Conservation (phyloP, 192 early-diverging fungal genomes). For the Gamsiella multidivaricata region DNA sequence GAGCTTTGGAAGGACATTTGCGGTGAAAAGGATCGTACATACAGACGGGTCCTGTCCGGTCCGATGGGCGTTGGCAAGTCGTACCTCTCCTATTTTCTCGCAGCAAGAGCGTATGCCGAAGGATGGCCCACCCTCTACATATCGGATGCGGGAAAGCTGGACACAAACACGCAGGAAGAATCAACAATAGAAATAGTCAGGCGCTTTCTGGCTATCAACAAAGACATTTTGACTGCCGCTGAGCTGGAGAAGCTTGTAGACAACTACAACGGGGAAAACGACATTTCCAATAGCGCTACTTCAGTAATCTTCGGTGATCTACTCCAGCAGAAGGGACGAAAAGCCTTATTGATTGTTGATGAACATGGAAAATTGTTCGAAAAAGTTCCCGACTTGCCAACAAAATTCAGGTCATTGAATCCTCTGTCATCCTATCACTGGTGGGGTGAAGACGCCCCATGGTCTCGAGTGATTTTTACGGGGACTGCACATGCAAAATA, state of each 20-base stretch:
- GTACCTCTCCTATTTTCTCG: slow-evolving; percentile 22
- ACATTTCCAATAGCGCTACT: background rate
- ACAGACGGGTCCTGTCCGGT: slow-evolving; percentile 32
- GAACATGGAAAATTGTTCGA: slow-evolving; percentile 36
- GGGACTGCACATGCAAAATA: slow-evolving; percentile 28
- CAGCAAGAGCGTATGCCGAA: slow-evolving; percentile 19
- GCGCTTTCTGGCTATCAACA: slow-evolving; percentile 33
- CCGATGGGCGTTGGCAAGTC: slow-evolving; percentile 6
- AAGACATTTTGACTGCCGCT: slow-evolving; percentile 40
- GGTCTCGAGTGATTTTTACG: slow-evolving; percentile 40
- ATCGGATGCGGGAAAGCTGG: slow-evolving; percentile 26
- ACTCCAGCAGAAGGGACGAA: slow-evolving; percentile 4
- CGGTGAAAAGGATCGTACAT: slow-evolving; percentile 15
- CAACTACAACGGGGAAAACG: background rate
- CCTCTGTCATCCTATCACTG: slow-evolving; percentile 17
- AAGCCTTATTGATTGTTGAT: slow-evolving; percentile 38
- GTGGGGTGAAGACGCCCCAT: slow-evolving; percentile 32
- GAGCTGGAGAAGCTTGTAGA: slow-evolving; percentile 22
- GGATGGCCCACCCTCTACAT: slow-evolving; percentile 34
- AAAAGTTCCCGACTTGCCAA: slow-evolving; percentile 5
- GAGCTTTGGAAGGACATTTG: slow-evolving; percentile 15
- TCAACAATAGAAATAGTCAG: slow-evolving; percentile 2
- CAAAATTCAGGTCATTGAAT: slow-evolving; percentile 2
- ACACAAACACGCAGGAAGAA: background rate
- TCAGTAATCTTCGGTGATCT: background rate